Evolutionary conservation across 129 eudicot genomes (phyloP).

Genomic region (Centella asiatica): DNA sequence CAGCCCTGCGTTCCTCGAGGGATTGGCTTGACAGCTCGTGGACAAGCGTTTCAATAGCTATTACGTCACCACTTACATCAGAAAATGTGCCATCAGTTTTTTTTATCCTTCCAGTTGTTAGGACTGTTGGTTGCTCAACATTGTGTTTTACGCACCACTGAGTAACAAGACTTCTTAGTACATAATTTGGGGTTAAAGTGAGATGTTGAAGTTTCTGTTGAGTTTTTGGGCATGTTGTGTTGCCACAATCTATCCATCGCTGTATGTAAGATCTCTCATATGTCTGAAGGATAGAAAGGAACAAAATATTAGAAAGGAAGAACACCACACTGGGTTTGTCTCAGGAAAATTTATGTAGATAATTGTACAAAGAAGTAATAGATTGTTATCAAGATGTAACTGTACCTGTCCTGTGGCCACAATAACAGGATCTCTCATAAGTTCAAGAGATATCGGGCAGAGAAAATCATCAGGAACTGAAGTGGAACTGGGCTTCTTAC

Average conservation of each 20-base stretch:
- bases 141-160: slow-evolving; percentile 33
- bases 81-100: slow-evolving; percentile 69
- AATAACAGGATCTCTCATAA: slow-evolving; percentile 42
- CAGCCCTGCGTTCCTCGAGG: slow-evolving; percentile 50
- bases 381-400: neutral
- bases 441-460: slow-evolving; percentile 39
- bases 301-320: neutral
- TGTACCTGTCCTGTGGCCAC: slow-evolving; percentile 44
- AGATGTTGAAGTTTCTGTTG: slow-evolving; percentile 33
- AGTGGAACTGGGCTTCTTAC: slow-evolving; percentile 18
- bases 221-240: slow-evolving; percentile 32
- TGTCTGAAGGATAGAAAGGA: slow-evolving; percentile 16
- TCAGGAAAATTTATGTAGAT: neutral
- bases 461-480: slow-evolving; percentile 33
- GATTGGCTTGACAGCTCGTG: slow-evolving; percentile 53
- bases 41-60: slow-evolving; percentile 62
- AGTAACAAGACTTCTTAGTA: slow-evolving; percentile 27
- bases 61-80: slow-evolving; percentile 73
- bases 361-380: neutral
- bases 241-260: slow-evolving; percentile 42
- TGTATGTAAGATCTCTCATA: slow-evolving; percentile 39
- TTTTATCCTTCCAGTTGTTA: slow-evolving; percentile 49
- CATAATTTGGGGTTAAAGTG: slow-evolving; percentile 32
- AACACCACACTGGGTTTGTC: too few species aligned
- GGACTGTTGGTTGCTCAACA: slow-evolving; percentile 29